These are phyloP conservation scores for Aphanocladium album DNA, from an alignment of 2,329 filamentous ascomycete species.

Conservation along the genomic window DNA sequence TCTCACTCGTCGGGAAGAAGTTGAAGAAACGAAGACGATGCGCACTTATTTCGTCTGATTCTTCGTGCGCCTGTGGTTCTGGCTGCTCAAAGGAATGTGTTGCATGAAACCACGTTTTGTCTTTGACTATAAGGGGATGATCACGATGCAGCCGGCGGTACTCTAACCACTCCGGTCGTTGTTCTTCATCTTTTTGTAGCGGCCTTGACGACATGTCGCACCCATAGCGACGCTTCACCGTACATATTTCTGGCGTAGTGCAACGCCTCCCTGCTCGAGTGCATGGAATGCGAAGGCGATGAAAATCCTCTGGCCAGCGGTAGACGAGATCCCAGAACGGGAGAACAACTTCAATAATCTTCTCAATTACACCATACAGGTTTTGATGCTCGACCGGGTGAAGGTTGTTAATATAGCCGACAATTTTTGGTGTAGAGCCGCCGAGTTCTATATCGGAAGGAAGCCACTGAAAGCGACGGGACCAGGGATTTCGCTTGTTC, in stretches of 20 bases:
- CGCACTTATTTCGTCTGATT: slow-evolving; percentile 14
- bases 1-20: slow-evolving; percentile 17
- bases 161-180: slow-evolving; percentile 21
- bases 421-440: slow-evolving; percentile 32
- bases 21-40: background rate
- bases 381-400: slow-evolving; percentile 36
- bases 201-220: slow-evolving; percentile 20
- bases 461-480: slow-evolving; percentile 38
- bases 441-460: slow-evolving; percentile 43
- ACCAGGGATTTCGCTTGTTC: background rate
- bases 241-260: background rate
- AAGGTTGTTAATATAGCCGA: slow-evolving; percentile 50
- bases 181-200: slow-evolving; percentile 17
- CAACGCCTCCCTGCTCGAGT: slow-evolving; percentile 3
- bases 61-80: background rate
- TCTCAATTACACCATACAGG: slow-evolving; percentile 37
- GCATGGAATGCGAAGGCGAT: slow-evolving; percentile 20
- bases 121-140: background rate
- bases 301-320: slow-evolving; percentile 24
- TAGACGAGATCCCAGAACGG: slow-evolving; percentile 41
- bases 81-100: slow-evolving; percentile 23
- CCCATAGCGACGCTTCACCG: background rate
- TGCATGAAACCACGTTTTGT: slow-evolving; percentile 22
- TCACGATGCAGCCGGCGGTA: background rate
- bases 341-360: slow-evolving; percentile 32